Percentiles rank a stretch among this genome's conserved stretches.
These are phyloP conservation scores for Saccharomyces hybrid DNA, from an alignment of 1,139 yeast species.

Conservation along the genomic window DNA sequence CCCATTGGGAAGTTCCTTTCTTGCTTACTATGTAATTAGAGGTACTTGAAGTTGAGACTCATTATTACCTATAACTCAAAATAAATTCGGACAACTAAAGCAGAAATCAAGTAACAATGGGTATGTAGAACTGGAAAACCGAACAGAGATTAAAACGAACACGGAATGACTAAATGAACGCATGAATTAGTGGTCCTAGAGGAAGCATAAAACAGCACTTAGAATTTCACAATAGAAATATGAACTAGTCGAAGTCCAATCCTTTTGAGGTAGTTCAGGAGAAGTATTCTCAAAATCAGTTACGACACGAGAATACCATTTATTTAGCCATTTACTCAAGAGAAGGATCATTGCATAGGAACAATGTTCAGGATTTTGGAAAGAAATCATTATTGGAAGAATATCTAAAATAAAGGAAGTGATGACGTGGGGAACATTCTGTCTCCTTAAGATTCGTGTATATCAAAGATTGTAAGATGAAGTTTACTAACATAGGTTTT, in stretches of 20 bases:
- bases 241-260: not conserved
- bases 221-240: not conserved
- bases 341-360: not conserved
- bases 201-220: not conserved
- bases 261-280: not conserved
- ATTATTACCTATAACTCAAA: not conserved
- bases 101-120: constrained; percentile 34
- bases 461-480: not conserved
- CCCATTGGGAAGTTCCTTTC: not conserved
- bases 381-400: not conserved
- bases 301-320: not conserved
- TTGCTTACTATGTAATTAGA: not conserved
- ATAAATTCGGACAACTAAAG: constrained; percentile 14
- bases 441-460: not conserved
- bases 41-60: not conserved
- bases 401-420: not conserved
- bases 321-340: not conserved
- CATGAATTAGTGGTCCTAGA: not conserved
- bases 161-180: not conserved
- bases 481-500: not conserved
- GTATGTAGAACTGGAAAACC: constrained; percentile 20
- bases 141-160: not conserved
- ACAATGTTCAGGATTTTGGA: not conserved
- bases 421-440: not conserved
- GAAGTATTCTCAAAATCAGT: not conserved